A percentile compares a stretch with the other conserved stretches of the same genome.
These are phyloP conservation scores for Ceratocystis papillata DNA, from an alignment of 2,329 filamentous ascomycete species.

Conservation along the genomic window DNA sequence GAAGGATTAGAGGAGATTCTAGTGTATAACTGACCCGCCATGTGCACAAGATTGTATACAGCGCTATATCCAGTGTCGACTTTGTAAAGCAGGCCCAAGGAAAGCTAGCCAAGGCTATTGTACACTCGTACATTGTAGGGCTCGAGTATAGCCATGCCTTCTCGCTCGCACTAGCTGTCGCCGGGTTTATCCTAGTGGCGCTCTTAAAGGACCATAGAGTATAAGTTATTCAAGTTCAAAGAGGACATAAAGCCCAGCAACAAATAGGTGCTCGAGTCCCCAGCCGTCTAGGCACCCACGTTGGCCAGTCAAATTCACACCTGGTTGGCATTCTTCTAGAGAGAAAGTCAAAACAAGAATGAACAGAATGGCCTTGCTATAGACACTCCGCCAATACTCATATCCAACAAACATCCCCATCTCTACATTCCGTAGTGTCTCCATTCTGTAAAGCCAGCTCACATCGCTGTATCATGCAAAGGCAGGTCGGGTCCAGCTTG, in stretches of 20 bases:
- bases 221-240: slow-evolving; percentile 9
- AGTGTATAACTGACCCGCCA: neutral
- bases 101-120: slow-evolving; percentile 28
- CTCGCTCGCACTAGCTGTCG: slow-evolving; percentile 29
- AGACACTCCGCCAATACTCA: neutral
- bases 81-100: slow-evolving; percentile 29
- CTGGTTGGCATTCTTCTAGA: neutral
- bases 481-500: neutral
- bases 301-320: neutral
- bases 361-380: neutral
- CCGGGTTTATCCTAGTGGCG: slow-evolving; percentile 28
- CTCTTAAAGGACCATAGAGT: slow-evolving; percentile 29
- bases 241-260: neutral
- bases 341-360: neutral
- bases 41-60: slow-evolving; percentile 29
- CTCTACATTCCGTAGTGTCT: neutral
- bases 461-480: neutral
- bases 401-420: no score
- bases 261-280: neutral
- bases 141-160: slow-evolving; percentile 32
- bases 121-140: slow-evolving; percentile 31
- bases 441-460: neutral
- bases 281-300: neutral
- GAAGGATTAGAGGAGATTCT: neutral
- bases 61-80: slow-evolving; percentile 31